phyloP scores from a whole-genome alignment of 495 filamentous ascomycete genomes.

The Hapsidospora chrysogenum region DNA sequence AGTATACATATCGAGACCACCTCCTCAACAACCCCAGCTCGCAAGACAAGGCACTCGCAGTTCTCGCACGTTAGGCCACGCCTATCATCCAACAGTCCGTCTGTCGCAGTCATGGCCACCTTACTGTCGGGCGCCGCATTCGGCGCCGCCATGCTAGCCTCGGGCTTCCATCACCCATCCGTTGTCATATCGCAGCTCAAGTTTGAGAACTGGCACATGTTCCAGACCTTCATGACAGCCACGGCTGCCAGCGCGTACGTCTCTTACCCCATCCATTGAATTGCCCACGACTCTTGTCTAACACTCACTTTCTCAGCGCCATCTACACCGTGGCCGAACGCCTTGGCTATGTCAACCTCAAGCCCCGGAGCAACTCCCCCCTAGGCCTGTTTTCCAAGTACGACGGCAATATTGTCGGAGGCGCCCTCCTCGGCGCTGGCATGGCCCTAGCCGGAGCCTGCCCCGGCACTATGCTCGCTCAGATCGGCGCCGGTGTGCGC shows the following conservation, averaged over 20 bases:
- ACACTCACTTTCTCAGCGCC: slow-evolving; percentile 6
- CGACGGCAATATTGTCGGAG: slow-evolving; percentile 41
- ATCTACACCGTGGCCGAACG: slow-evolving; percentile 16
- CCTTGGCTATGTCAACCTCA: slow-evolving; percentile 14
- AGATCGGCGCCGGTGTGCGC: slow-evolving; percentile 29
- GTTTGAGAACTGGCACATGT: slow-evolving; percentile 38
- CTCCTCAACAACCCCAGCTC: too few relatives aligned
- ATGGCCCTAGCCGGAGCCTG: slow-evolving; percentile 40
- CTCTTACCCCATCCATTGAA: background rate
- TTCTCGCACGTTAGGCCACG: too few relatives aligned
- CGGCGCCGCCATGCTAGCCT: slow-evolving; percentile 34
- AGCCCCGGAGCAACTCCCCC: slow-evolving; percentile 16
- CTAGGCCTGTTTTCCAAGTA: slow-evolving; percentile 22
- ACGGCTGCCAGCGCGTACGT: slow-evolving; percentile 37
- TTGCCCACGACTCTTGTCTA: background rate
- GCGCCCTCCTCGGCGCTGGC: slow-evolving; percentile 32
- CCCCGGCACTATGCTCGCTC: slow-evolving; percentile 36
- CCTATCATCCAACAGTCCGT: too few relatives aligned
- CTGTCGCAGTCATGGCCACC: slow-evolving; percentile 7
- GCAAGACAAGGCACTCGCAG: too few relatives aligned
- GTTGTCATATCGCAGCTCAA: slow-evolving; percentile 36
- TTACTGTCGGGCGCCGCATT: slow-evolving; percentile 31
- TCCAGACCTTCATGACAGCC: slow-evolving; percentile 37
- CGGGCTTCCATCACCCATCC: slow-evolving; percentile 33
- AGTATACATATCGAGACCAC: too few relatives aligned